Conservation (phyloP, 805 yeast species). For the Cephaloascus fragrans region DNA sequence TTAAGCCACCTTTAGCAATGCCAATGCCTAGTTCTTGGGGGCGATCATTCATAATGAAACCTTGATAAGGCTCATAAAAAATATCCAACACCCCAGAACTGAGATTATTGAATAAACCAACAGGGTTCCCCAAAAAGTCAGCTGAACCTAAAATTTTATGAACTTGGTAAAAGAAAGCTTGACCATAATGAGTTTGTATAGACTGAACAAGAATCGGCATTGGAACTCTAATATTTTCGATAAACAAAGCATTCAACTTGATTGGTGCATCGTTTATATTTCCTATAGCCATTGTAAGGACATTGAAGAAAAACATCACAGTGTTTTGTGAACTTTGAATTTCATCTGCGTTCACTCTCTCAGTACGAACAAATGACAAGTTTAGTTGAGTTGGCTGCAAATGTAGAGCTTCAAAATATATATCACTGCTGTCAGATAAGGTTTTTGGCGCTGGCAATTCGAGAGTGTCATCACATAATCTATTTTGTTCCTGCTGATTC, state of each 20-base stretch:
- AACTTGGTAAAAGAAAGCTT: constrained; percentile 83
- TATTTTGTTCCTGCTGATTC: constrained; percentile 36
- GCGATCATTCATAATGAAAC: constrained; percentile 85
- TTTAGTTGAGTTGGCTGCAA: constrained; percentile 87
- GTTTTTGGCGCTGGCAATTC: constrained; percentile 62
- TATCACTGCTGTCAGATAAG: constrained; percentile 50
- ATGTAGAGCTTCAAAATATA: constrained; percentile 87
- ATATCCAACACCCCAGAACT: constrained; percentile 95
- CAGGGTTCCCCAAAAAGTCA: constrained; percentile 94
- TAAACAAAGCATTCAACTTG: constrained; percentile 71
- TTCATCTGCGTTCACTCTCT: constrained; percentile 59
- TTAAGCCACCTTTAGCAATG: constrained; percentile 89
- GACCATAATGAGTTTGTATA: constrained; percentile 79
- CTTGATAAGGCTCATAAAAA: constrained; percentile 95
- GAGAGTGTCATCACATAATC: constrained; percentile 52
- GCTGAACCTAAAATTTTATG: constrained; percentile 94
- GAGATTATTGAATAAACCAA: constrained; percentile 86
- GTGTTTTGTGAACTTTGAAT: constrained; percentile 50
- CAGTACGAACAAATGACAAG: constrained; percentile 85
- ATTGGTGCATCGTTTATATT: constrained; percentile 97
- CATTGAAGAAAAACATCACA: constrained; percentile 68
- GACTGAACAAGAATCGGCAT: constrained; percentile 61
- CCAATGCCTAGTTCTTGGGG: constrained; percentile 96
- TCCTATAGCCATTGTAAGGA: constrained; percentile 93
- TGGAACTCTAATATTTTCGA: constrained; percentile 87